phyloP scores from a whole-genome alignment of 176 grass and related monocot genomes.

The Musa beccarii region DNA sequence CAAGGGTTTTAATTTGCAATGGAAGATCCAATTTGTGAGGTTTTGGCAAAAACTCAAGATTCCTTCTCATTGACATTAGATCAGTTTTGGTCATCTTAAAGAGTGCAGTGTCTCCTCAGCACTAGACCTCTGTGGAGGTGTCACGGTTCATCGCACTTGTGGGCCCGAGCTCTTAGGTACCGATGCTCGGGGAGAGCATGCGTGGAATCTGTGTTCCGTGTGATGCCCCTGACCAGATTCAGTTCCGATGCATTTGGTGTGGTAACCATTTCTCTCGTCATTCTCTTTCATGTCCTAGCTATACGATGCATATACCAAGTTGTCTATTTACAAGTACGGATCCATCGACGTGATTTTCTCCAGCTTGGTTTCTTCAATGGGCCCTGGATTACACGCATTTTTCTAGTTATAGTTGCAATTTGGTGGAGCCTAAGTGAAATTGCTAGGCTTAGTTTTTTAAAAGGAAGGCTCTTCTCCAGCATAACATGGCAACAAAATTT shows the following conservation, averaged over 20 bases:
- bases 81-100: not conserved
- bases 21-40: not conserved
- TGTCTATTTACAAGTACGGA: slow-evolving; percentile 46
- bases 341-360: slow-evolving; percentile 36
- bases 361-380: slow-evolving; percentile 83
- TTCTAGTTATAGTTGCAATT: slow-evolving; percentile 67
- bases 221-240: slow-evolving; percentile 91
- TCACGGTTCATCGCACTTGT: not conserved
- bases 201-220: slow-evolving; percentile 80
- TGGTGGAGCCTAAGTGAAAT: slow-evolving; percentile 76
- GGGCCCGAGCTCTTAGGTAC: not conserved
- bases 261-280: slow-evolving; percentile 55
- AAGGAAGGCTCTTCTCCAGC: slow-evolving; percentile 55
- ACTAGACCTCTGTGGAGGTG: not conserved
- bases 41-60: not conserved
- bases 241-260: slow-evolving; percentile 88
- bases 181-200: slow-evolving; percentile 57
- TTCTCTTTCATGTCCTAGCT: slow-evolving; percentile 48
- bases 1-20: not conserved
- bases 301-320: slow-evolving; percentile 53
- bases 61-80: not conserved
- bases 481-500: slow-evolving; percentile 44
- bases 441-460: slow-evolving; percentile 65
- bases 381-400: slow-evolving; percentile 69
- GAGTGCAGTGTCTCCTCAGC: not conserved